Evolutionary conservation across 768 basidiomycete genomes (phyloP).

Genomic region (Mrakia frigida): DNA sequence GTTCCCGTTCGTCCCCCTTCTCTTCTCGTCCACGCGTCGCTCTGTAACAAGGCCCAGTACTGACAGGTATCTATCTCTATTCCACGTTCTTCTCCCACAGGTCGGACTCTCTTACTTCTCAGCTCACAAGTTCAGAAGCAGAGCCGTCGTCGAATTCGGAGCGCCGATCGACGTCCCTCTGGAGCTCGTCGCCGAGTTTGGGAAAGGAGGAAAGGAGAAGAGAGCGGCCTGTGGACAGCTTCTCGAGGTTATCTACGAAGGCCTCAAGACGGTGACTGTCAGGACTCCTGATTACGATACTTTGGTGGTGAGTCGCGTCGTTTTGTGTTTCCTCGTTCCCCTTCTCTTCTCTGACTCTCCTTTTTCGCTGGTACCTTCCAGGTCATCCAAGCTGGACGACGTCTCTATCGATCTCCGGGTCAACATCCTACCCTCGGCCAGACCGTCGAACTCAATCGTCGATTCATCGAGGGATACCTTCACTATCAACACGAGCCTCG

Average conservation of each 20-base stretch:
- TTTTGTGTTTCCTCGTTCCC: not conserved
- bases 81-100: not conserved
- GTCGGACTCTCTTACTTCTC: conserved; percentile 61
- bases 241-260: conserved; percentile 85
- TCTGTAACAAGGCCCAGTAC: too few relatives aligned
- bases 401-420: conserved; percentile 88
- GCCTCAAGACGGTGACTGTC: conserved; percentile 89
- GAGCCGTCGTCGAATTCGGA: conserved; percentile 96
- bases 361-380: conserved; percentile 40
- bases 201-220: conserved; percentile 78
- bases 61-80: not conserved
- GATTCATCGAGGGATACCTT: conserved; percentile 85
- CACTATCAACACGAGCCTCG: conserved; percentile 89
- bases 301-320: conserved; percentile 66
- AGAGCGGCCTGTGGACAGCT: conserved; percentile 83
- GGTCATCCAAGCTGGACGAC: conserved; percentile 91
- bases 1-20: conserved; percentile 49
- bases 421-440: conserved; percentile 90
- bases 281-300: conserved; percentile 96
- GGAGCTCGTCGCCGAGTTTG: conserved; percentile 83
- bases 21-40: not conserved
- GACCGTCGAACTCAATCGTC: conserved; percentile 88
- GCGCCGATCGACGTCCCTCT: conserved; percentile 79
- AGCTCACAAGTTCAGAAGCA: conserved; percentile 80
- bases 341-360: not conserved